Evolutionary conservation across 306 rosid species (phyloP).

Genomic region (Ammopiptanthus mongolicus): DNA sequence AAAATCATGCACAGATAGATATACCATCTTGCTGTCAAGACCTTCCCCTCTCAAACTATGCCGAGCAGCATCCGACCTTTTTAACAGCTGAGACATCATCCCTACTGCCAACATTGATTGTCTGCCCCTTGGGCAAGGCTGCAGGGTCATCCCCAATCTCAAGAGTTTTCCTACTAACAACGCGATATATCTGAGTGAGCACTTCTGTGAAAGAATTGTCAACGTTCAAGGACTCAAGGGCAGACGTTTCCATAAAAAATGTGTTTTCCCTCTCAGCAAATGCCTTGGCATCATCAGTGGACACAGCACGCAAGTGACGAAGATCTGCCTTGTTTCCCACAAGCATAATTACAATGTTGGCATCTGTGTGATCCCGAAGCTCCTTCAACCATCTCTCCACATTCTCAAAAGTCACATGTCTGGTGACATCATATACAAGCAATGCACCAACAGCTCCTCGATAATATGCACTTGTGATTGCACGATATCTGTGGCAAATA

Average conservation of each 20-base stretch:
- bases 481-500: conserved; percentile 55
- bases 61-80: conserved; percentile 66
- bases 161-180: conserved; percentile 71
- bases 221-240: conserved; percentile 71
- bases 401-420: conserved; percentile 70
- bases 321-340: conserved; percentile 90
- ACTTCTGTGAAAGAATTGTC: conserved; percentile 81
- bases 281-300: conserved; percentile 57
- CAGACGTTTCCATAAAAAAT: conserved; percentile 82
- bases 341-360: conserved; percentile 78
- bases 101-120: conserved; percentile 57
- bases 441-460: conserved; percentile 86
- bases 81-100: conserved; percentile 82
- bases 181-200: conserved; percentile 65
- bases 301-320: conserved; percentile 65
- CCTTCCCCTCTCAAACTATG: conserved; percentile 33
- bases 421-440: conserved; percentile 77
- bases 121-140: conserved; percentile 75
- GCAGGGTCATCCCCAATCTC: conserved; percentile 77
- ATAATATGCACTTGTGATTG: conserved; percentile 80
- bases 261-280: conserved; percentile 68
- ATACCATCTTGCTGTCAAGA: neutral
- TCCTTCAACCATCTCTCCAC: conserved; percentile 87
- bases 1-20: conserved; percentile 16
- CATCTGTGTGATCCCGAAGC: conserved; percentile 79